A percentile compares a stretch with the other conserved stretches of the same genome.
These are phyloP conservation scores for Pyrrhoderma lamaoense DNA, from an alignment of 1,284 basidiomycete genomes.

Conservation along the genomic window DNA sequence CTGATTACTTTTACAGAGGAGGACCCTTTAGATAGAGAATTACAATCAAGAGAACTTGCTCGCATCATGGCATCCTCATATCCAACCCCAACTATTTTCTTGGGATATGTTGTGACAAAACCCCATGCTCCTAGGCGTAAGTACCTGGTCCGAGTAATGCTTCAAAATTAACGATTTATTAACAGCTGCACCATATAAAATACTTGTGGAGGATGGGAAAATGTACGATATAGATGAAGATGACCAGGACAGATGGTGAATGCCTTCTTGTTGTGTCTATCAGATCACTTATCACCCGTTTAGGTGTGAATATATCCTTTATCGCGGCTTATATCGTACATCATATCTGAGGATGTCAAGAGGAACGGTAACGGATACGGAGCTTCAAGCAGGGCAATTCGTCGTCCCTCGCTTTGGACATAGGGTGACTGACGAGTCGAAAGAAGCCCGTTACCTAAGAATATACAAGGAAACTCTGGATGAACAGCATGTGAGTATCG, in stretches of 20 bases:
- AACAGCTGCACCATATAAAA: constrained; percentile 77
- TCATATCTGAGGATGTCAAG: constrained; percentile 68
- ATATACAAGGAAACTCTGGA: constrained; percentile 60
- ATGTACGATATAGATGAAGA: constrained; percentile 71
- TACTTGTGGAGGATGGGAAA: constrained; percentile 65
- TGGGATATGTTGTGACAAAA: constrained; percentile 82
- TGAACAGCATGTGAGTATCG: constrained; percentile 47
- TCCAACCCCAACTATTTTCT: constrained; percentile 77
- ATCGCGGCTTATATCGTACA: constrained; percentile 74
- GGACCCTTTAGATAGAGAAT: constrained; percentile 79
- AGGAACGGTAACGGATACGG: constrained; percentile 68
- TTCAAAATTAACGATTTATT: background rate
- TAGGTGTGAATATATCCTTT: constrained; percentile 88
- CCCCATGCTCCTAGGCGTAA: constrained; percentile 65
- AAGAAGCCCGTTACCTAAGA: constrained; percentile 59
- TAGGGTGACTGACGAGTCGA: constrained; percentile 49
- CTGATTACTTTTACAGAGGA: constrained; percentile 49
- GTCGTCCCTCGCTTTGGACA: constrained; percentile 56
- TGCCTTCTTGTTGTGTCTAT: constrained; percentile 2
- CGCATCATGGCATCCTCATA: constrained; percentile 69
- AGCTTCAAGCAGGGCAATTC: constrained; percentile 77
- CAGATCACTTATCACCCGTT: constrained; percentile 18
- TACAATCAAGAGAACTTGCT: constrained; percentile 81
- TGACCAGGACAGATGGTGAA: constrained; percentile 67
- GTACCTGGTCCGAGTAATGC: constrained; percentile 22